Conservation (phyloP, 2,329 filamentous ascomycete species). For the Elsinoe batatas region DNA sequence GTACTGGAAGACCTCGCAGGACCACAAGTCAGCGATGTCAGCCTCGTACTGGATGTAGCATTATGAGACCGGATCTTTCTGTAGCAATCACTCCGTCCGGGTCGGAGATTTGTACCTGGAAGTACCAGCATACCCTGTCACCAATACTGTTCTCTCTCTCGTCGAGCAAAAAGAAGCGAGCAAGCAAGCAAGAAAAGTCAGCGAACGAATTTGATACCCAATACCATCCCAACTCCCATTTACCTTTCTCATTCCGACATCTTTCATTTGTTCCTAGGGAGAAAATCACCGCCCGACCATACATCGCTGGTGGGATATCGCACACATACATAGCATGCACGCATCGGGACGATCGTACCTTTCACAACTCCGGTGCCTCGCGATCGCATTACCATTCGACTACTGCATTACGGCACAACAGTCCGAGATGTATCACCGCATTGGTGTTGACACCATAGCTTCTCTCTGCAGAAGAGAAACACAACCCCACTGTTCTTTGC, state of each 20-base stretch:
- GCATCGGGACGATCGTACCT: background rate
- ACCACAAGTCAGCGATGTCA: conserved; percentile 84
- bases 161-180: background rate
- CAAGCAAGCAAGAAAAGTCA: background rate
- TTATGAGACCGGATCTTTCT: conserved; percentile 35
- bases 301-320: background rate
- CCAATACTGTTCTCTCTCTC: background rate
- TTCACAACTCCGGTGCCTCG: background rate
- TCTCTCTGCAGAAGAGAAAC: background rate
- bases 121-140: conserved; percentile 2
- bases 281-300: background rate
- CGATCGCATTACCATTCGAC: background rate
- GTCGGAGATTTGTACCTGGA: background rate
- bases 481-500: background rate
- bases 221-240: background rate
- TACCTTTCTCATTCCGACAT: background rate
- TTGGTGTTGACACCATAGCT: background rate
- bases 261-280: conserved; percentile 6
- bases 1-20: conserved; percentile 95
- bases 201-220: conserved; percentile 10
- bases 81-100: background rate
- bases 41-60: conserved; percentile 86
- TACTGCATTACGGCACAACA: conserved; percentile 6
- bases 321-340: conserved; percentile 1
- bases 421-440: background rate